A percentile compares a stretch with the other conserved stretches of the same genome.
These are phyloP conservation scores for Sporothrix mexicana DNA, from an alignment of 2,329 filamentous ascomycete genomes.

Conservation along the genomic window DNA sequence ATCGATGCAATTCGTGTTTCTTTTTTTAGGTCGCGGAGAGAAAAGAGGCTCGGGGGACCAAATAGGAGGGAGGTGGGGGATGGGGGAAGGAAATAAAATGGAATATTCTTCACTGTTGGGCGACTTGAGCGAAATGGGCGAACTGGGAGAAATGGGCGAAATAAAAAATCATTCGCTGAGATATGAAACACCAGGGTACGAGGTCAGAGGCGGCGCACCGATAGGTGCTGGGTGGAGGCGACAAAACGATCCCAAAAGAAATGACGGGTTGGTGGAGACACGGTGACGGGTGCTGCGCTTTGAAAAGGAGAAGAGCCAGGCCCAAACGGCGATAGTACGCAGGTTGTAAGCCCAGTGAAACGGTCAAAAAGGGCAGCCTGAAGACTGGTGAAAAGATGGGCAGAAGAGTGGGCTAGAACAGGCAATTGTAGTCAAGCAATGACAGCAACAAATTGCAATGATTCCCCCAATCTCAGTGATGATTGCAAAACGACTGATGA, in stretches of 20 bases:
- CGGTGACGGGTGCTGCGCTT: neutral
- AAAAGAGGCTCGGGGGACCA: slow-evolving; percentile 20
- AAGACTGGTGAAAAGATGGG: neutral
- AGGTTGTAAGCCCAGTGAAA: slow-evolving; percentile 11
- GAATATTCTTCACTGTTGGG: slow-evolving; percentile 19
- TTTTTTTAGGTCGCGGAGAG: slow-evolving; percentile 38
- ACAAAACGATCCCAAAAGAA: slow-evolving; percentile 28
- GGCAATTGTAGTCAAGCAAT: neutral
- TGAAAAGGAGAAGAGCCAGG: slow-evolving; percentile 5
- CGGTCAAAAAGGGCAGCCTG: slow-evolving; percentile 3
- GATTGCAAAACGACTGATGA: neutral
- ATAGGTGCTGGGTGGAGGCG: slow-evolving; percentile 23
- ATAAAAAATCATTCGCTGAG: slow-evolving; percentile 31
- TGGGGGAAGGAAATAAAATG: slow-evolving; percentile 28
- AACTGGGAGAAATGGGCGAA: slow-evolving; percentile 9
- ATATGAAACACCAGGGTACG: slow-evolving; percentile 34
- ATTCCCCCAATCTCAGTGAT: no score
- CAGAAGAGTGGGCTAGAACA: neutral
- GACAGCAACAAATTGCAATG: no score
- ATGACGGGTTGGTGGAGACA: slow-evolving; percentile 30
- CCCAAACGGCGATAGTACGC: slow-evolving; percentile 6
- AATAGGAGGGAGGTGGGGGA: slow-evolving; percentile 33
- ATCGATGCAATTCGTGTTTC: slow-evolving; percentile 35
- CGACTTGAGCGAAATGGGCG: slow-evolving; percentile 25
- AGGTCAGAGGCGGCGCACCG: slow-evolving; percentile 25